A percentile compares a stretch with the other conserved stretches of the same genome.
Conservation (phyloP, 2,329 filamentous ascomycete species). For the Fusarium ramigenum region DNA sequence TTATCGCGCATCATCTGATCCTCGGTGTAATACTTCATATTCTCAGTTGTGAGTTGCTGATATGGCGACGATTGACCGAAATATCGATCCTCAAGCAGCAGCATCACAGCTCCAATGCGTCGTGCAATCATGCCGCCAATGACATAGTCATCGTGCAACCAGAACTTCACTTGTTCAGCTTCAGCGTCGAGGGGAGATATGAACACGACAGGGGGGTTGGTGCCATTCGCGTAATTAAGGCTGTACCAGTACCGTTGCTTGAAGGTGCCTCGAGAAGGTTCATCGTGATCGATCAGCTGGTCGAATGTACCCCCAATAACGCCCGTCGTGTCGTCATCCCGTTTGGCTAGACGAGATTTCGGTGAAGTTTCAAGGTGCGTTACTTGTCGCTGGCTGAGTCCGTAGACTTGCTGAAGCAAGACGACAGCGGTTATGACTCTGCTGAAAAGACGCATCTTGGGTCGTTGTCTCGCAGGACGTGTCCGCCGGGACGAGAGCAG, state of each 20-base stretch:
- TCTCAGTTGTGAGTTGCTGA: background rate
- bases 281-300: background rate
- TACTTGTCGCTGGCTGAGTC: background rate
- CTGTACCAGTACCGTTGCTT: slow-evolving; percentile 10
- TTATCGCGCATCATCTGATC: slow-evolving; percentile 2
- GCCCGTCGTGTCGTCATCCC: background rate
- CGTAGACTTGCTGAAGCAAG: background rate
- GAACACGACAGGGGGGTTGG: background rate
- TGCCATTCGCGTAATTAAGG: slow-evolving; percentile 1
- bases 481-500: background rate
- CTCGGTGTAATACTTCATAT: background rate
- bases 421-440: background rate
- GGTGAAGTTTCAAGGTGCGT: background rate
- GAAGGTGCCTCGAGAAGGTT: background rate
- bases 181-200: background rate
- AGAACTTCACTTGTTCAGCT: slow-evolving; percentile 2
- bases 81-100: background rate
- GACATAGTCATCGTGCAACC: slow-evolving; percentile 2
- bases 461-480: background rate
- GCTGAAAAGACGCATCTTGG: background rate
- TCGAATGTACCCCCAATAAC: background rate
- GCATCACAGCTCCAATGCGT: background rate
- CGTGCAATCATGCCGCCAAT: slow-evolving; percentile 6
- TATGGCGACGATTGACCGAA: slow-evolving; percentile 2
- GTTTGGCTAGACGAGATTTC: background rate